Conservation (phyloP, 2,329 filamentous ascomycete species). For the Monilinia fructigena region DNA sequence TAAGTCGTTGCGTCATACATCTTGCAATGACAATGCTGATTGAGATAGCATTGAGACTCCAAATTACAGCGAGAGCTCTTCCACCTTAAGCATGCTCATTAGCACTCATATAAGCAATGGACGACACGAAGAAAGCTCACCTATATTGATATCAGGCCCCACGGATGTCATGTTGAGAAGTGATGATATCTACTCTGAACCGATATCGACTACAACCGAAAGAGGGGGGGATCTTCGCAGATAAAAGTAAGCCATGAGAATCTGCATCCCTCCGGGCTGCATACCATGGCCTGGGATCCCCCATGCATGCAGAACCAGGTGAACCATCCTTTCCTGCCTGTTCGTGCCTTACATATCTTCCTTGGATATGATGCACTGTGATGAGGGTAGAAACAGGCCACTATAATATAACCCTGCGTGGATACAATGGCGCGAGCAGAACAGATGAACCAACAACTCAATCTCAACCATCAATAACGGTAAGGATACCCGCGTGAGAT, state of each 20-base stretch:
- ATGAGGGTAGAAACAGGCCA: background rate
- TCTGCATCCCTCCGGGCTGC: background rate
- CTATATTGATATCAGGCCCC: slow-evolving; percentile 18
- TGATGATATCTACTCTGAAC: background rate
- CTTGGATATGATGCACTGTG: background rate
- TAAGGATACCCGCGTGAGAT: background rate
- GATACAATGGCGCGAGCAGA: background rate
- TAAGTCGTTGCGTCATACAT: slow-evolving; percentile 24
- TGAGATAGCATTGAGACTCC: slow-evolving; percentile 25
- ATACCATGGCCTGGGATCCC: background rate
- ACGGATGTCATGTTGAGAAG: background rate
- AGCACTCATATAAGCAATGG: background rate
- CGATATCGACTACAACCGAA: background rate
- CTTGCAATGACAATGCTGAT: slow-evolving; percentile 25
- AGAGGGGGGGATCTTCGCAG: background rate
- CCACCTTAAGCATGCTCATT: background rate
- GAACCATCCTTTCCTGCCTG: background rate
- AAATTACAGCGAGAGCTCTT: slow-evolving; percentile 23
- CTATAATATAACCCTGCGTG: background rate
- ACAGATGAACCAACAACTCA: background rate
- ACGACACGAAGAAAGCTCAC: background rate
- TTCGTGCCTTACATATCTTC: background rate
- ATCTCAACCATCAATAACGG: background rate
- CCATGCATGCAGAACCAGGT: background rate
- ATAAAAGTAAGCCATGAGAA: slow-evolving; percentile 1